Percentiles rank a stretch among this genome's conserved stretches.
Evolutionary conservation across 208 protist genomes (phyloP).

Genomic region (Acanthamoeba triangularis): DNA sequence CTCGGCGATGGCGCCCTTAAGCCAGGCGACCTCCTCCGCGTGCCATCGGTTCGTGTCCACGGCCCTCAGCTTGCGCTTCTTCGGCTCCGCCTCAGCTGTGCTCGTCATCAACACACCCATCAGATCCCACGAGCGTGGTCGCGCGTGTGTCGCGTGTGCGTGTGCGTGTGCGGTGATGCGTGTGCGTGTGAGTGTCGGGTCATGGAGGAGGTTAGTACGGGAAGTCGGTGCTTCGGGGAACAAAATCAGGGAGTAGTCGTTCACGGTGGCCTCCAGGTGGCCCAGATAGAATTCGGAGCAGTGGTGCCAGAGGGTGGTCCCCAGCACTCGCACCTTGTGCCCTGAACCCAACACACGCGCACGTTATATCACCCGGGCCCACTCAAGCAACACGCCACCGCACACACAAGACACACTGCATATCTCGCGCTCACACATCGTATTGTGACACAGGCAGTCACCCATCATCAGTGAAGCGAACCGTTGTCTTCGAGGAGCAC

Average conservation of each 20-base stretch:
- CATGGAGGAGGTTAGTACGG: background rate
- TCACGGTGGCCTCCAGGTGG: background rate
- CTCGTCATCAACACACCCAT: background rate
- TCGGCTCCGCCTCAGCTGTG: background rate
- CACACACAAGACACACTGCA: background rate
- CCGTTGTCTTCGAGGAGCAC: background rate
- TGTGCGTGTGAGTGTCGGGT: too few species aligned
- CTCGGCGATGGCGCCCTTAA: background rate
- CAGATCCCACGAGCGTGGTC: background rate
- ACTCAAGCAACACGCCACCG: background rate
- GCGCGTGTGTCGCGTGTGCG: background rate
- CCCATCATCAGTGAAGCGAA: too few species aligned
- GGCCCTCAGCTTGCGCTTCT: constrained; percentile 16
- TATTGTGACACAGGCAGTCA: too few species aligned
- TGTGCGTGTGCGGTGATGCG: too few species aligned
- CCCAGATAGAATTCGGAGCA: background rate
- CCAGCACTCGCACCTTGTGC: constrained; percentile 46
- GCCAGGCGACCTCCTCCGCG: constrained; percentile 48
- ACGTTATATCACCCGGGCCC: too few species aligned
- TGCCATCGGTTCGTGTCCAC: constrained; percentile 57
- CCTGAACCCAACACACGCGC: background rate
- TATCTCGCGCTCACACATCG: too few species aligned
- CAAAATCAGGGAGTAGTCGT: constrained; percentile 16
- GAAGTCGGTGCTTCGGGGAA: background rate
- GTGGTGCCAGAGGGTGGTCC: constrained; percentile 19